Conservation (phyloP, 208 protist species). For the Acanthamoeba quina region DNA sequence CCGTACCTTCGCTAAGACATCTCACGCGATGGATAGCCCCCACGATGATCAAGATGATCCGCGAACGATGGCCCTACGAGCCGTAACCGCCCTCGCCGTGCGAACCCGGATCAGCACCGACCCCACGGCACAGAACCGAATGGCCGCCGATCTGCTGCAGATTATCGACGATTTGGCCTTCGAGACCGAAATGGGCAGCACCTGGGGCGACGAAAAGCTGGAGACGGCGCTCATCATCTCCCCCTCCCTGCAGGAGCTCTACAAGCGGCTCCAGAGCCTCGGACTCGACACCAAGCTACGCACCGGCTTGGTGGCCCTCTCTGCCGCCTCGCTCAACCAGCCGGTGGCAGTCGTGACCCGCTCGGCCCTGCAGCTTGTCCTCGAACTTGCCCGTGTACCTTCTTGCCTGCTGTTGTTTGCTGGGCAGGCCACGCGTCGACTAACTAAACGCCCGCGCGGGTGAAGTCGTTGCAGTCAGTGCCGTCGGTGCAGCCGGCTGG, state of each 20-base stretch:
- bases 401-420: background rate
- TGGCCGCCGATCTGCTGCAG: background rate
- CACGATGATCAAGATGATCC: background rate
- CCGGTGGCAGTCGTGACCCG: background rate
- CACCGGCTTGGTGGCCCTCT: background rate
- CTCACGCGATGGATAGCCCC: background rate
- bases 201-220: background rate
- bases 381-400: background rate
- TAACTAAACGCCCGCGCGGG: background rate
- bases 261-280: background rate
- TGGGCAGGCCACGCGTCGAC: too few species aligned
- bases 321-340: background rate
- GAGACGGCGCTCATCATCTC: background rate
- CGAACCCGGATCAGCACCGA: background rate
- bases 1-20: background rate
- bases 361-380: background rate
- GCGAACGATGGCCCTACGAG: background rate
- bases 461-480: background rate
- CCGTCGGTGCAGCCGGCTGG: background rate
- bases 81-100: background rate
- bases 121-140: background rate
- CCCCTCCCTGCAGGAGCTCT: background rate
- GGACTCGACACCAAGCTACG: background rate
- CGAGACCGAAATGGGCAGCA: background rate
- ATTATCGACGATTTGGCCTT: background rate